These are phyloP conservation scores for Globisporangium okanoganense DNA, from an alignment of 352 stramenopile species.

Conservation along the genomic window DNA sequence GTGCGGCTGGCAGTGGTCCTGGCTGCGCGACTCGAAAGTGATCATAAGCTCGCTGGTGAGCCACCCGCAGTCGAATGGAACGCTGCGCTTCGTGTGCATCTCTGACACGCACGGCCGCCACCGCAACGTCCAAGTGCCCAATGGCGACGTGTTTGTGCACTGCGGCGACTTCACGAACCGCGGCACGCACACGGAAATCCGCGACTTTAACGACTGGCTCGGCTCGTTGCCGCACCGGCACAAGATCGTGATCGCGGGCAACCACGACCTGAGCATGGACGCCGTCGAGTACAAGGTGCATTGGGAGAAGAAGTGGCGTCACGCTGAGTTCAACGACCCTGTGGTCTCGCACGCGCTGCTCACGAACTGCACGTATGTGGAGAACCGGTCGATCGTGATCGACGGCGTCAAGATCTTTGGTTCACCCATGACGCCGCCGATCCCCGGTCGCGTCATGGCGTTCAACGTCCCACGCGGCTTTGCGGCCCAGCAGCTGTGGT, in stretches of 20 bases:
- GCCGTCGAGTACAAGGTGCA: conserved; percentile 56
- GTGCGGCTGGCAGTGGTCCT: conserved; percentile 39
- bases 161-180: conserved; percentile 89
- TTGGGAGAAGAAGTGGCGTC: conserved; percentile 57
- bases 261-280: conserved; percentile 82
- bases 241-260: conserved; percentile 81
- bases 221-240: conserved; percentile 61
- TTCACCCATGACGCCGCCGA: conserved; percentile 71
- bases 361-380: conserved; percentile 71
- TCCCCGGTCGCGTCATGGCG: conserved; percentile 59
- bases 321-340: conserved; percentile 66
- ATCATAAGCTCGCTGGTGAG: conserved; percentile 28
- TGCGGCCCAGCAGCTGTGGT: conserved; percentile 62
- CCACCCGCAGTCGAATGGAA: conserved; percentile 42
- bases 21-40: conserved; percentile 33
- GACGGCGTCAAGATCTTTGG: conserved; percentile 74
- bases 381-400: conserved; percentile 66
- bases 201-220: conserved; percentile 78
- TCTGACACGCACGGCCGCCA: conserved; percentile 82
- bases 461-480: conserved; percentile 72
- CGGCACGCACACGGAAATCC: conserved; percentile 63
- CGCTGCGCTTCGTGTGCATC: conserved; percentile 72
- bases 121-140: conserved; percentile 53
- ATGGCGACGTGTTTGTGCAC: conserved; percentile 86
- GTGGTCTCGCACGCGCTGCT: conserved; percentile 43